Percentiles rank a stretch among this genome's conserved stretches.
phyloP scores from a whole-genome alignment of 192 early-diverging fungal species.

The Gryganskiella cystojenkinii region DNA sequence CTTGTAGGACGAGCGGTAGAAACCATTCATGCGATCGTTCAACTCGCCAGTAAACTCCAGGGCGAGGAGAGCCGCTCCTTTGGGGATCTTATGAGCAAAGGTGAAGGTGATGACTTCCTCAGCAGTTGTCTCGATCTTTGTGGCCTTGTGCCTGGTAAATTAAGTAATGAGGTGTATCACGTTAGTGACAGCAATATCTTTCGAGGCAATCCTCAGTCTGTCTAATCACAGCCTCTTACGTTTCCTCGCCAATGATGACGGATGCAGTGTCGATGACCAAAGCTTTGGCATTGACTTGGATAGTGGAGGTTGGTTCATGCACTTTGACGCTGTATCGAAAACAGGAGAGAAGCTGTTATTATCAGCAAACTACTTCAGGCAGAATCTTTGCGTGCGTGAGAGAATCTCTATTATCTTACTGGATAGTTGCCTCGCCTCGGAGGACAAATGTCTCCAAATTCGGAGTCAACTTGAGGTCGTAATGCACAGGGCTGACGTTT shows the following conservation, averaged over 20 bases:
- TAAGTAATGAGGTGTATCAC: slow-evolving; percentile 28
- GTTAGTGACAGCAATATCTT: too few species aligned
- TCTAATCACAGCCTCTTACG: slow-evolving; percentile 8
- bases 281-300: slow-evolving; percentile 36
- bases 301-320: slow-evolving; percentile 17
- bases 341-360: slow-evolving; percentile 16
- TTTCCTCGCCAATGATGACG: slow-evolving; percentile 11
- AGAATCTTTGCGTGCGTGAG: slow-evolving; percentile 57
- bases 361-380: too few species aligned
- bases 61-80: slow-evolving; percentile 38
- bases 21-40: slow-evolving; percentile 80
- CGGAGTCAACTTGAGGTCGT: slow-evolving; percentile 81
- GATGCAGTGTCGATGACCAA: slow-evolving; percentile 11
- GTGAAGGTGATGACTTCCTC: slow-evolving; percentile 59
- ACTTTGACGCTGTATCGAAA: slow-evolving; percentile 13
- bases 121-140: slow-evolving; percentile 47
- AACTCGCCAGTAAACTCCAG: slow-evolving; percentile 49
- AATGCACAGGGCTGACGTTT: slow-evolving; percentile 85
- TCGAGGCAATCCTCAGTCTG: not conserved
- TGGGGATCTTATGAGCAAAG: slow-evolving; percentile 64
- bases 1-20: slow-evolving; percentile 80
- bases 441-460: slow-evolving; percentile 84
- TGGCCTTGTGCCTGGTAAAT: slow-evolving; percentile 35
- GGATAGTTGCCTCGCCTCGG: slow-evolving; percentile 59
- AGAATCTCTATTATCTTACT: slow-evolving; percentile 13